These are phyloP conservation scores for Rhododendron henanense DNA, from an alignment of 148 eudicot species.

Conservation along the genomic window DNA sequence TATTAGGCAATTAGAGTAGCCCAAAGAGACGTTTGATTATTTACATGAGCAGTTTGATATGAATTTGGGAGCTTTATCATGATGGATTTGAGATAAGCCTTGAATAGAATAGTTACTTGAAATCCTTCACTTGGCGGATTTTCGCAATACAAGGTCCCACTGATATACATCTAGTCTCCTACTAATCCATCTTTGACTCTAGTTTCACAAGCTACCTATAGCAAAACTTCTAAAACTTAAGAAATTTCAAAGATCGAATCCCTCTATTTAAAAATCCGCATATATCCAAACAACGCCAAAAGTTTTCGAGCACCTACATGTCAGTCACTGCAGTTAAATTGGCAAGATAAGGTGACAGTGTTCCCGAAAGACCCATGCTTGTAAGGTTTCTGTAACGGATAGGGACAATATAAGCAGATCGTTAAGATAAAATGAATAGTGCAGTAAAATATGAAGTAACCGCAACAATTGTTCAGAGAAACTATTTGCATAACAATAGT, in stretches of 20 bases:
- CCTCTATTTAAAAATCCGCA: not conserved
- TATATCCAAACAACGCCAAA: not conserved
- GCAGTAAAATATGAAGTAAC: not conserved
- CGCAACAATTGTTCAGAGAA: not conserved
- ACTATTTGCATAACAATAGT: not conserved
- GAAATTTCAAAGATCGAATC: not conserved
- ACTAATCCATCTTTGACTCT: not conserved
- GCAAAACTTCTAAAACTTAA: not conserved
- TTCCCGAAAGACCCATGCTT: conserved; percentile 72
- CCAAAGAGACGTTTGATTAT: not conserved
- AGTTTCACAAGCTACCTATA: not conserved
- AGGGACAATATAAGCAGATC: conserved; percentile 4
- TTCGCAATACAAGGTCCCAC: not conserved
- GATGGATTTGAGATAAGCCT: not conserved
- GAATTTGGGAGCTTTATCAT: not conserved
- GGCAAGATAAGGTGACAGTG: conserved; percentile 59
- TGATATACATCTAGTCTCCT: not conserved
- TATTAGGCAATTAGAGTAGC: not conserved
- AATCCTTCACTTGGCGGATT: not conserved
- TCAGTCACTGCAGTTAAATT: conserved; percentile 68
- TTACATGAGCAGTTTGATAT: not conserved
- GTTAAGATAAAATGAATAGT: not conserved
- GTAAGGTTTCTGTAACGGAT: conserved; percentile 58
- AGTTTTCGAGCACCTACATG: conserved; percentile 46
- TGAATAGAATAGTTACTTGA: not conserved